Conservation (phyloP, 106 monocot genomes). For the Narthecium ossifragum region DNA sequence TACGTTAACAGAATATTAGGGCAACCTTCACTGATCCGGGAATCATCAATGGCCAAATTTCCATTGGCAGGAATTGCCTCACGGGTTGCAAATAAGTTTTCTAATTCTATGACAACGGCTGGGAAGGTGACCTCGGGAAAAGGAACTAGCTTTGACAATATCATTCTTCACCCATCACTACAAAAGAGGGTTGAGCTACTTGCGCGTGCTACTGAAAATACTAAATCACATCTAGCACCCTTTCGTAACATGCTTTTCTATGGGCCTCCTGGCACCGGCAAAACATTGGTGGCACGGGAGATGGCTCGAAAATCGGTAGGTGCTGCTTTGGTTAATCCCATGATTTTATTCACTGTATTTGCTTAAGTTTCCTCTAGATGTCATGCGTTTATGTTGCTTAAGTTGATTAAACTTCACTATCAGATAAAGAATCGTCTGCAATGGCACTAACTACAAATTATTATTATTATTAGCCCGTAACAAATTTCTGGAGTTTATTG, state of each 20-base stretch:
- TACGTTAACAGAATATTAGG: slow-evolving; percentile 87
- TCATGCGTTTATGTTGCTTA: no score
- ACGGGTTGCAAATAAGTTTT: slow-evolving; percentile 18
- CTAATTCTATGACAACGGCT: slow-evolving; percentile 13
- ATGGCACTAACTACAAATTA: no score
- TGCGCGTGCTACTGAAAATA: slow-evolving; percentile 85
- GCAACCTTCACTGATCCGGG: slow-evolving; percentile 88
- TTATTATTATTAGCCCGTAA: no score
- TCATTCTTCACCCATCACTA: slow-evolving; percentile 87
- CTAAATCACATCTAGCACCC: slow-evolving; percentile 90
- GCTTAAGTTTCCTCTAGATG: no score
- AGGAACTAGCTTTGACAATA: slow-evolving; percentile 42
- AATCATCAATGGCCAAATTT: slow-evolving; percentile 87
- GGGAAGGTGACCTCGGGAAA: slow-evolving; percentile 10
- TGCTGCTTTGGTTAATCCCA: not conserved
- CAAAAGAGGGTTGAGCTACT: slow-evolving; percentile 70
- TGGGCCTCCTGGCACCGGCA: slow-evolving; percentile 93
- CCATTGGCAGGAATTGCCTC: slow-evolving; percentile 60
- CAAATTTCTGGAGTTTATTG: no score
- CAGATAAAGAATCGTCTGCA: no score
- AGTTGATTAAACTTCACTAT: no score
- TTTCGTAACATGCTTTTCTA: slow-evolving; percentile 98
- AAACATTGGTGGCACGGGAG: slow-evolving; percentile 90
- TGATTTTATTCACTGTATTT: not conserved
- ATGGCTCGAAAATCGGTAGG: slow-evolving; percentile 90